Evolutionary conservation across 2,329 filamentous ascomycete genomes (phyloP).

Genomic region (Phaeophleospora eucalypticola): DNA sequence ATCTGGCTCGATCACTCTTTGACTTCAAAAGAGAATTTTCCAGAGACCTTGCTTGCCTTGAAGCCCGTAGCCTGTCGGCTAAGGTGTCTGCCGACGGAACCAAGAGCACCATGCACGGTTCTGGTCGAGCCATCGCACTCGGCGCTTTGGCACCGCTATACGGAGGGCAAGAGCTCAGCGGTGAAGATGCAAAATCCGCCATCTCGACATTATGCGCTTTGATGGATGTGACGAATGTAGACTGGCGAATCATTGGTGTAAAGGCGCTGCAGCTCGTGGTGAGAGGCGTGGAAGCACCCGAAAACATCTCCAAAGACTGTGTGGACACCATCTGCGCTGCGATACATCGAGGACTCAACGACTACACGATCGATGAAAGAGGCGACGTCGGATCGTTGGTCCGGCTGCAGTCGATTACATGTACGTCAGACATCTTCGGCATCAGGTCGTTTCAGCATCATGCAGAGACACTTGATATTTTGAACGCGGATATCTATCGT

Average conservation of each 20-base stretch:
- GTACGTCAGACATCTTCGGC: conserved; percentile 39
- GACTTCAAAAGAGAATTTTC: conserved; percentile 10
- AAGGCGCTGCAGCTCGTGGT: conserved; percentile 34
- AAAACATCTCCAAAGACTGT: conserved; percentile 2
- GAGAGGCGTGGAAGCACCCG: neutral
- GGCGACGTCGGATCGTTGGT: conserved; percentile 89
- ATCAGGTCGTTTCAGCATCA: conserved; percentile 4
- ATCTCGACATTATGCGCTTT: conserved; percentile 33
- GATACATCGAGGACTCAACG: conserved; percentile 57
- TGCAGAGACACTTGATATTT: conserved; percentile 3
- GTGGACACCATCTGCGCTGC: conserved; percentile 24
- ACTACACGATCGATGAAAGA: conserved; percentile 85
- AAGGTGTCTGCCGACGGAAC: conserved; percentile 31
- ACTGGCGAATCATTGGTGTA: conserved; percentile 43
- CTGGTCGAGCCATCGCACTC: conserved; percentile 43
- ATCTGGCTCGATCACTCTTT: conserved; percentile 18
- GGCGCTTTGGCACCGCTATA: conserved; percentile 33
- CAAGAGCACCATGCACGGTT: conserved; percentile 39
- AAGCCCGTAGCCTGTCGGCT: conserved; percentile 13
- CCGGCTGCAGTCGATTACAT: conserved; percentile 70
- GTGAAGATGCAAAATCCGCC: conserved; percentile 23
- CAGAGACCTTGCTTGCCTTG: conserved; percentile 21
- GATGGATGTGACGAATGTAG: conserved; percentile 33
- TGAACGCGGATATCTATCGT: conserved; percentile 47
- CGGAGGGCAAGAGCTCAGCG: conserved; percentile 12